Evolutionary conservation across 1,284 basidiomycete species (phyloP).

Genomic region (Trametes hirsuta): DNA sequence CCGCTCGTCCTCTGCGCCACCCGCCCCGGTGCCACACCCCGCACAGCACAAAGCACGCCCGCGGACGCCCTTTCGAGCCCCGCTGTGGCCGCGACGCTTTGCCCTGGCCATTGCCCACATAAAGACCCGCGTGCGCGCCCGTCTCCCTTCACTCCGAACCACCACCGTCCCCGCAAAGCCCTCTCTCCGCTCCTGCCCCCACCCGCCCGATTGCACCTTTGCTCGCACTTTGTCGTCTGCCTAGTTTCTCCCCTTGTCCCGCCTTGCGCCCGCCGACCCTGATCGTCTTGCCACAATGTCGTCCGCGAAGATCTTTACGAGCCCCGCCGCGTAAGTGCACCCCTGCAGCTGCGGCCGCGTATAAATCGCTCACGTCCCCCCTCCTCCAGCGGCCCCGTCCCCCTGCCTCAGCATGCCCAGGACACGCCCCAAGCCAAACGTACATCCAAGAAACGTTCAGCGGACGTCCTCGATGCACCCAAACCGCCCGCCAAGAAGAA

Average conservation of each 20-base stretch:
- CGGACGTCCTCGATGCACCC: slow-evolving; percentile 6
- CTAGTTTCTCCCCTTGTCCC: background rate
- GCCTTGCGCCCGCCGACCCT: background rate
- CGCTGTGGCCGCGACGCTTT: slow-evolving; percentile 5
- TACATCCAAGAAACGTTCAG: slow-evolving; percentile 7
- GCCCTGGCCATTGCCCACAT: background rate
- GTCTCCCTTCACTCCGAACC: background rate
- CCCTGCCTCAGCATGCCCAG: background rate
- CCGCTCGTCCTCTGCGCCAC: slow-evolving; percentile 5
- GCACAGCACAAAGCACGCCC: slow-evolving; percentile 7
- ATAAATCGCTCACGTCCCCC: background rate
- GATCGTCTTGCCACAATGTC: background rate
- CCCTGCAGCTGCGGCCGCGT: background rate
- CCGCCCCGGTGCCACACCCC: background rate
- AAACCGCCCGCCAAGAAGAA: background rate
- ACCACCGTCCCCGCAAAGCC: background rate
- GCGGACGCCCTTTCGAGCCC: background rate
- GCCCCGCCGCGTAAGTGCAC: background rate
- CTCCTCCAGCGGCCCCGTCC: background rate
- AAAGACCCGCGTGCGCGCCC: background rate
- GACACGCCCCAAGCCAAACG: background rate
- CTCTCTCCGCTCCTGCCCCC: background rate
- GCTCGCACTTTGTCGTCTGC: background rate
- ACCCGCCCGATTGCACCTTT: background rate
- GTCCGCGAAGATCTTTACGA: slow-evolving; percentile 8